Evolutionary conservation across 2,329 filamentous ascomycete genomes (phyloP), one percentile per base, ranked within the genome.

Genomic region (Alternaria sp.): DNA sequence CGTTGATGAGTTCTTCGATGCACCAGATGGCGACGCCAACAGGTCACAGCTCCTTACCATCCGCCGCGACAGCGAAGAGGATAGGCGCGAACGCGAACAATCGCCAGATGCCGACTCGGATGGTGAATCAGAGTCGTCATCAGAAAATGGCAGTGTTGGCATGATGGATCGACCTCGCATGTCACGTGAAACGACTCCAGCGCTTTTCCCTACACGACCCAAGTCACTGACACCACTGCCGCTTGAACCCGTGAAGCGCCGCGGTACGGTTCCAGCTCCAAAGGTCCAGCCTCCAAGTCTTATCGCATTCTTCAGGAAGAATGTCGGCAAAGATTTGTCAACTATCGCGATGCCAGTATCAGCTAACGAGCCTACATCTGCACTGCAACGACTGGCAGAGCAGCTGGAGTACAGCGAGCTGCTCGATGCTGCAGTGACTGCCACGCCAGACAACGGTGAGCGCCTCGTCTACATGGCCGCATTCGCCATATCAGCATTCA

Each of bases 291-390:
- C 95, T 0, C 95, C 95, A 0, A 97, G 93, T 76, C 83, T 99
- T 54, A 97, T 99, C 67, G 92, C 92, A 0, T 97, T 98, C 77
- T 85, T 98, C 32, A 89, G 95, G 68, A 99, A 98, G 79, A 99
- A 99, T 70, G 95, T 98, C 9, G 95, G 95, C 74, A 99, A 99
- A 79, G 95, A 99, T 78, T 83, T 99, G 49, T 97, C 93, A 61
- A 96, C 93, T 3, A 96, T 99, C 66, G 94, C 93, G 48, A 98
- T 98, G 94, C 95, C 95, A 0, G 95, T 97, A 1, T 96, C 94
- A 5, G 90, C 94, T 24, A 99, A 99, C 78, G 95, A 99, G 76
- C 95, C 95, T 0, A 87, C 89, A 1, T 97, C 94, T 0, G 81
- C 96, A 11, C 84, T 98, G 5, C 95, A 99, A 77, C 90, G 94